Evolutionary conservation across 352 stramenopile genomes (phyloP).

Genomic region (Phytophthora ohioensis): DNA sequence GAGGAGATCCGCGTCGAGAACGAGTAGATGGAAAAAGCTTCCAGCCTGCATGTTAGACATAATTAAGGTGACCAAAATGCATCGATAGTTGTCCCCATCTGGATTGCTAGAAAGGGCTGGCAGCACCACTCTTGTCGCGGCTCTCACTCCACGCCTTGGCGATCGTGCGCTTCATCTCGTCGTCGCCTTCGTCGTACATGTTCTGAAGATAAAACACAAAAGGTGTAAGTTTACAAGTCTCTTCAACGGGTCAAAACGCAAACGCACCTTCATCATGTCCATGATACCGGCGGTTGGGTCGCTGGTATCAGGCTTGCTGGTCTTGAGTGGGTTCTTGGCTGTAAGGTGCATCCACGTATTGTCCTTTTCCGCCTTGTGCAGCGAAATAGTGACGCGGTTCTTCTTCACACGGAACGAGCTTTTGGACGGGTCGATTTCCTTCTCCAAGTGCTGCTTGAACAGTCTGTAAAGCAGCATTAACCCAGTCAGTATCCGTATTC

Average conservation of each 20-base stretch:
- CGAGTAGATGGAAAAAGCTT: conserved; percentile 28
- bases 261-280: conserved; percentile 91
- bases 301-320: conserved; percentile 50
- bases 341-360: conserved; percentile 85
- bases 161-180: conserved; percentile 92
- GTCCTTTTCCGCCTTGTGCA: conserved; percentile 84
- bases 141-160: conserved; percentile 90
- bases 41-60: conserved; percentile 40
- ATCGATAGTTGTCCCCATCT: conserved; percentile 15
- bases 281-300: conserved; percentile 88
- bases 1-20: conserved; percentile 51
- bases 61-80: conserved; percentile 29
- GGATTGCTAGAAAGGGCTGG: conserved; percentile 33
- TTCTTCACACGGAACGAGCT: conserved; percentile 86
- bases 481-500: conserved; percentile 1
- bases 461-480: conserved; percentile 42
- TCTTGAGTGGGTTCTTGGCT: conserved; percentile 79
- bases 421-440: conserved; percentile 81
- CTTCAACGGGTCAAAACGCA: not conserved
- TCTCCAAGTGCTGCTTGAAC: conserved; percentile 83
- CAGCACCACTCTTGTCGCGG: conserved; percentile 67
- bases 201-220: conserved; percentile 50
- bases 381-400: conserved; percentile 83
- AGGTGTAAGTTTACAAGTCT: not conserved
- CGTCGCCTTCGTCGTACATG: conserved; percentile 91